Conservation (phyloP, 176 grass and related monocot genomes). For the Guadua angustifolia region DNA sequence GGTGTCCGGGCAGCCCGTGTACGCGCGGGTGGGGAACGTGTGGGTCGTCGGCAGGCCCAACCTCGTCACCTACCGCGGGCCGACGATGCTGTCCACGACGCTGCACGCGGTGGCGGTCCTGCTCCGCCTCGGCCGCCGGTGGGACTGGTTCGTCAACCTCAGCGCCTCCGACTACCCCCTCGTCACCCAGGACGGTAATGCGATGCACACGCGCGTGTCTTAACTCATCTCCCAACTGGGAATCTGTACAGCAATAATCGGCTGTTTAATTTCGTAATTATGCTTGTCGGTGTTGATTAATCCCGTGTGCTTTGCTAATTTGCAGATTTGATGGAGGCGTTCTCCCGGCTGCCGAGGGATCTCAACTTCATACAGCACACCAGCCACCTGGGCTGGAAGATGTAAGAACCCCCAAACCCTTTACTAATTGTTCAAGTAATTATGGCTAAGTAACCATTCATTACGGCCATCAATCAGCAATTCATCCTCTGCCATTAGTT, state of each 20-base stretch:
- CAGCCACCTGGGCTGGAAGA: conserved; percentile 93
- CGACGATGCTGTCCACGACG: conserved; percentile 95
- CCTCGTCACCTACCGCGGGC: conserved; percentile 88
- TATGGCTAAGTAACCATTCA: not conserved
- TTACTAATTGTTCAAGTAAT: not conserved
- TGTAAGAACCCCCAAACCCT: conserved; percentile 61
- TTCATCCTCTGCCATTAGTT: not conserved
- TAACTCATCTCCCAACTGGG: not conserved
- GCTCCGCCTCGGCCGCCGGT: conserved; percentile 60
- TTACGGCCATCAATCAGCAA: not conserved
- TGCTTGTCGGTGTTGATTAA: not conserved
- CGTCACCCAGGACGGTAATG: conserved; percentile 86
- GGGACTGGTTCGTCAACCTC: conserved; percentile 99
- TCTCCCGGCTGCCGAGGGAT: conserved; percentile 81
- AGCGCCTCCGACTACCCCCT: conserved; percentile 96
- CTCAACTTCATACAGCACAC: conserved; percentile 93
- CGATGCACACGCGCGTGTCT: not conserved
- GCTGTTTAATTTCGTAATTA: not conserved
- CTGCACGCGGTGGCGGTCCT: conserved; percentile 88
- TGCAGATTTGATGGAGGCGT: conserved; percentile 86
- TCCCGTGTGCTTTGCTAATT: not conserved
- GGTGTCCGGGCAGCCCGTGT: conserved; percentile 56
- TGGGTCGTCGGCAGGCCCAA: conserved; percentile 81
- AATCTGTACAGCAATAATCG: not conserved
- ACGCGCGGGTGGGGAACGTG: conserved; percentile 68